These are phyloP conservation scores for Schizopora paradoxa DNA, from an alignment of 1,284 basidiomycete genomes.

Conservation along the genomic window DNA sequence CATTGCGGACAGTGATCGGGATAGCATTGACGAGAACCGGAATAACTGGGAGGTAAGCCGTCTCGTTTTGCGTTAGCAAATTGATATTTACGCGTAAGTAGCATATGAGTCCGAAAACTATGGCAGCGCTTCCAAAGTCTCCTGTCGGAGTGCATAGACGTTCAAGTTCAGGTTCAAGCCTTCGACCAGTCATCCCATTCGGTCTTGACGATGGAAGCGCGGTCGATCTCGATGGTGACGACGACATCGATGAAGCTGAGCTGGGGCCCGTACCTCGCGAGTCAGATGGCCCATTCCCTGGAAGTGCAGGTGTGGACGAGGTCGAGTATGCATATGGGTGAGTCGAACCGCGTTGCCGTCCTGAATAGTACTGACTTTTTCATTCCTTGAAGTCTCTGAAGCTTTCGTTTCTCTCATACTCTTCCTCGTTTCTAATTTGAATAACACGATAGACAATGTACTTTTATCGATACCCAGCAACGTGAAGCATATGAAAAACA, in stretches of 20 bases:
- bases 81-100: slow-evolving; percentile 29
- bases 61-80: slow-evolving; percentile 5
- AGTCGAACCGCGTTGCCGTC: no score
- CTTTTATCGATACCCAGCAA: no score
- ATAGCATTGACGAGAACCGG: slow-evolving; percentile 68
- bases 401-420: no score
- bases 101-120: slow-evolving; percentile 93
- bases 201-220: slow-evolving; percentile 70
- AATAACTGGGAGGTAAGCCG: slow-evolving; percentile 89
- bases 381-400: no score
- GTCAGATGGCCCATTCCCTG: slow-evolving; percentile 62
- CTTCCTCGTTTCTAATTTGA: no score
- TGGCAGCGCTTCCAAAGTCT: slow-evolving; percentile 85
- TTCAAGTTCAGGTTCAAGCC: slow-evolving; percentile 71
- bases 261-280: slow-evolving; percentile 76
- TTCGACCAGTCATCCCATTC: slow-evolving; percentile 80
- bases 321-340: slow-evolving; percentile 84
- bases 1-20: slow-evolving; percentile 47
- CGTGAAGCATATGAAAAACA: no score
- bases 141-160: slow-evolving; percentile 70
- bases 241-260: slow-evolving; percentile 51
- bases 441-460: no score
- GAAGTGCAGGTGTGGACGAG: slow-evolving; percentile 78
- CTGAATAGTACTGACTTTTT: no score
- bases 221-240: slow-evolving; percentile 52